These are phyloP conservation scores for Aspergillus taichungensis DNA, from an alignment of 495 filamentous ascomycete genomes.

Conservation along the genomic window DNA sequence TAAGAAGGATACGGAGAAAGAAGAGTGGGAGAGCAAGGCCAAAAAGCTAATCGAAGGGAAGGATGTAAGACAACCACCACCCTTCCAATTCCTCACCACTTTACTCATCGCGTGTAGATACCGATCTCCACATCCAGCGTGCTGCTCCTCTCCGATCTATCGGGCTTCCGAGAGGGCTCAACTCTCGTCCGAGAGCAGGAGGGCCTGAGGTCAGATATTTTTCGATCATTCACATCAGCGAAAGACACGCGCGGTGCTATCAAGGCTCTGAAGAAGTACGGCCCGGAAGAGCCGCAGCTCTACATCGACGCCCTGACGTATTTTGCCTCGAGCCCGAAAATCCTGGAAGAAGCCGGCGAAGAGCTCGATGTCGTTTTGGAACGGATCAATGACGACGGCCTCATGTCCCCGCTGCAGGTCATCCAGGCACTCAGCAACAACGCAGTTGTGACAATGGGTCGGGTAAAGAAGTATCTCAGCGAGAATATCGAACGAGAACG, in stretches of 20 bases:
- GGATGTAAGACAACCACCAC: constrained; percentile 37
- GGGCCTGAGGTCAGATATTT: constrained; percentile 88
- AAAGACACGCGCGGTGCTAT: constrained; percentile 88
- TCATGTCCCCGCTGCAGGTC: constrained; percentile 95
- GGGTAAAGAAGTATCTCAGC: constrained; percentile 87
- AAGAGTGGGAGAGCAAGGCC: constrained; percentile 83
- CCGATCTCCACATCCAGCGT: constrained; percentile 93
- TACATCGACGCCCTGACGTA: constrained; percentile 91
- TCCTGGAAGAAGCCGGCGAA: constrained; percentile 78
- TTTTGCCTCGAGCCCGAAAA: constrained; percentile 73
- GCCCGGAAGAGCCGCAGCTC: constrained; percentile 81
- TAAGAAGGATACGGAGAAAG: constrained; percentile 59
- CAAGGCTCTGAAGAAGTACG: constrained; percentile 82
- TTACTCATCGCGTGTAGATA: constrained; percentile 32
- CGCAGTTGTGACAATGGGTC: constrained; percentile 89
- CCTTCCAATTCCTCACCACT: constrained; percentile 14
- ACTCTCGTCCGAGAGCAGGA: constrained; percentile 90
- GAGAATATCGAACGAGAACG: constrained; percentile 82
- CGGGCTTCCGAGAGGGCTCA: constrained; percentile 82
- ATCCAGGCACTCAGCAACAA: constrained; percentile 85
- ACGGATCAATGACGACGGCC: constrained; percentile 78
- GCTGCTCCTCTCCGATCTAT: constrained; percentile 82
- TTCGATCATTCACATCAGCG: constrained; percentile 89
- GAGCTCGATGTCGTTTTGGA: constrained; percentile 71
- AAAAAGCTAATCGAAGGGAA: constrained; percentile 72